A percentile compares a stretch with the other conserved stretches of the same genome.
These are phyloP conservation scores for Cornus suecica DNA, from an alignment of 148 eudicot genomes.

Conservation along the genomic window DNA sequence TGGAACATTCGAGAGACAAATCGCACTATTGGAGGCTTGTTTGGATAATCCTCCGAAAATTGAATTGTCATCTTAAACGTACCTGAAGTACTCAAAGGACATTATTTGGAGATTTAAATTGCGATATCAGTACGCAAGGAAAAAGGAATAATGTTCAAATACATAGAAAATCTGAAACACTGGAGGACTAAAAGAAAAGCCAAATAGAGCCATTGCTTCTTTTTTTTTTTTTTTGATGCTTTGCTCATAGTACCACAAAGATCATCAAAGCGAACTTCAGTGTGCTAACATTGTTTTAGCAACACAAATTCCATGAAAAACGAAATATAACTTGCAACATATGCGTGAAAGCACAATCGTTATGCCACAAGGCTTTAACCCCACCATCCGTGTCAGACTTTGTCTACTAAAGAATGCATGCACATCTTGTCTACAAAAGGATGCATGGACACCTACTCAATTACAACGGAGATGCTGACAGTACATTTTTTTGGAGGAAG, in stretches of 20 bases:
- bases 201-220: neutral
- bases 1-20: slow-evolving; percentile 70
- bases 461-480: neutral
- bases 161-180: neutral
- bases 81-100: slow-evolving; percentile 29
- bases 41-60: slow-evolving; percentile 60
- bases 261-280: neutral
- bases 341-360: neutral
- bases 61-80: slow-evolving; percentile 67
- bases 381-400: neutral
- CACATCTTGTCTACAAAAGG: too few relatives aligned
- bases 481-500: neutral
- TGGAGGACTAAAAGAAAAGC: neutral
- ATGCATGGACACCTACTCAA: too few relatives aligned
- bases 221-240: neutral
- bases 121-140: neutral
- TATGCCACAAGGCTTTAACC: neutral
- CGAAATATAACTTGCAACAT: neutral
- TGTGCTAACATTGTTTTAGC: neutral
- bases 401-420: too few relatives aligned
- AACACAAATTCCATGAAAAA: neutral
- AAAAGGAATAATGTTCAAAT: neutral
- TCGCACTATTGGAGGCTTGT: slow-evolving; percentile 66
- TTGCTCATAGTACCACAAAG: neutral
- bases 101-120: neutral